Evolutionary conservation across 2,329 filamentous ascomycete species (phyloP), one percentile per base, ranked within the genome.

Genomic region (Aureobasidium vineae): DNA sequence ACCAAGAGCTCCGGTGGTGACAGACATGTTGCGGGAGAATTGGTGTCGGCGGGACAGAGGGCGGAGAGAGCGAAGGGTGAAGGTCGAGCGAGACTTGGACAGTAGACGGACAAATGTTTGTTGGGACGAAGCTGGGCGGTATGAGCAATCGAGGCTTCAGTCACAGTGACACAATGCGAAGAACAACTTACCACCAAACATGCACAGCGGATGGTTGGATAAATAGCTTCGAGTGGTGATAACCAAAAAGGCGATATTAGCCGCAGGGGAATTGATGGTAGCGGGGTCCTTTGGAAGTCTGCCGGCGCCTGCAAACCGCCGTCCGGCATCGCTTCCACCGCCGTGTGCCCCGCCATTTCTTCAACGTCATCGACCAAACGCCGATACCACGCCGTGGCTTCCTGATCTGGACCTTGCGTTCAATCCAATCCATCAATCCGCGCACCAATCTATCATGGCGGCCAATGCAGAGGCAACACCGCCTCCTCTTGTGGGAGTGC

Each of bases 401-500:
- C 53, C 21, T 41, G 3, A 40, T 40, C 36, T 41, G 16, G 49
- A 52, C 2, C 49, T 52, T 41, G 36, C 5, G 5, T 41, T 5
- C 36, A 15, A 28, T 28, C 23, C 23, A 19, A 13, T 2, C 21
- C 36, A 41, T 40, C 36, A 11, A 10, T 16, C 3, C 49, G 33
- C 26, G 19, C 26, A 47, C 21, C n/a, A 40, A 19, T 10, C 11
- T 40, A 45, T 49, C 57, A 72, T 71, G 68, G 68, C 71, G 26
- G 67, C 69, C 50, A 70, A 65, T 31, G 63, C 54, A 57, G 47
- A 65, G 13, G 68, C 72, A 53, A 79, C 78, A 16, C 81, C 80
- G 31, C 80, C 82, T 31, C 74, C 78, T 19, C 74, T 83, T 4
- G 79, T 82, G 65, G 83, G 80, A 41, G 68, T 77, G 2, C 85